Conservation (phyloP, 305 asterid genomes). For the Lippia alba region DNA sequence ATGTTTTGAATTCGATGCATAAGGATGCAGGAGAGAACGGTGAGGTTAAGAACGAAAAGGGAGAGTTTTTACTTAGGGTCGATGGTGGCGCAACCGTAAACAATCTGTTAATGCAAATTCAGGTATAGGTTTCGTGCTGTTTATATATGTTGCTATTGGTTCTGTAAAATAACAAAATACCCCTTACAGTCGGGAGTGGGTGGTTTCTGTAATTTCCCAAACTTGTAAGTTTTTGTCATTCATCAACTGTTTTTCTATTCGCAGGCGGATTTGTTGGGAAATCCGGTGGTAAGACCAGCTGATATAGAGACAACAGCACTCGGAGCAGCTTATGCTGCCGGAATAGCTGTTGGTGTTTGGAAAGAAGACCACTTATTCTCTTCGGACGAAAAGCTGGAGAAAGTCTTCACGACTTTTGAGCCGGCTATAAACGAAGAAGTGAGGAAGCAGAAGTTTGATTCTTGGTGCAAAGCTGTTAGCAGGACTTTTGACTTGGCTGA, state of each 20-base stretch:
- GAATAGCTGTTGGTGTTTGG: conserved; percentile 90
- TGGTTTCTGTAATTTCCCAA: no score
- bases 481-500: conserved; percentile 91
- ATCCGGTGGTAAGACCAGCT: conserved; percentile 78
- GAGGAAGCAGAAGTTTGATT: conserved; percentile 77
- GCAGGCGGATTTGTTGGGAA: conserved; percentile 87
- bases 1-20: conserved; percentile 89
- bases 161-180: no score
- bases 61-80: conserved; percentile 81
- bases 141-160: no score
- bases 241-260: not conserved
- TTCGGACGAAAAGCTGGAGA: conserved; percentile 59
- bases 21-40: conserved; percentile 81
- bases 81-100: conserved; percentile 95
- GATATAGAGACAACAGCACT: conserved; percentile 87
- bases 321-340: conserved; percentile 98
- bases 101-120: conserved; percentile 50
- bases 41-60: conserved; percentile 50
- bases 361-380: conserved; percentile 68
- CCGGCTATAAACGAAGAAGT: conserved; percentile 58
- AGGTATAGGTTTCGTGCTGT: conserved; percentile 20
- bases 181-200: no score
- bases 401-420: conserved; percentile 45
- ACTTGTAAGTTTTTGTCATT: not conserved
- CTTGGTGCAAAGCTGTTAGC: conserved; percentile 91